phyloP scores from a whole-genome alignment of 371 early-diverging fungal genomes.

The Phascolomyces articulosus region DNA sequence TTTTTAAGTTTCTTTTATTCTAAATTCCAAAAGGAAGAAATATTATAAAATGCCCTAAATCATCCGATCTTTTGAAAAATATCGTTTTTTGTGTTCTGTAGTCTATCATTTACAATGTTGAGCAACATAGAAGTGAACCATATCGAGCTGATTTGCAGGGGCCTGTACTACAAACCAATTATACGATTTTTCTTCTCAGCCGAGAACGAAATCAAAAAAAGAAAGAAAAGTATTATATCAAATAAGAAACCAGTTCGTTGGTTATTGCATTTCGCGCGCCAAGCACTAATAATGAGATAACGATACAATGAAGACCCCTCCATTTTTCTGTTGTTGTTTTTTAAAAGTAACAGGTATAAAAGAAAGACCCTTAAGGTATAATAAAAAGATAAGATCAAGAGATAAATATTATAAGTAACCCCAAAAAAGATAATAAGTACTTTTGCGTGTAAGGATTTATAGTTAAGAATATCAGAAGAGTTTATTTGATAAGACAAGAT shows the following conservation, averaged over 20 bases:
- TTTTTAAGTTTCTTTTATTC: too few relatives aligned
- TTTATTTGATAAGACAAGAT: not conserved
- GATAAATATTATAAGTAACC: not conserved
- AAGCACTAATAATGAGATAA: not conserved
- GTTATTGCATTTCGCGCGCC: too few relatives aligned
- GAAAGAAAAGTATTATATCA: too few relatives aligned
- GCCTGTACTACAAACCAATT: not conserved
- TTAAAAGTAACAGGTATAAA: not conserved
- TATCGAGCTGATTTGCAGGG: constrained; percentile 4
- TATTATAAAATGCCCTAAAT: not conserved
- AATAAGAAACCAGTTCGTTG: too few relatives aligned
- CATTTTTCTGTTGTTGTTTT: not conserved
- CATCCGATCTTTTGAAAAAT: not conserved
- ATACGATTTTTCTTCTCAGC: not conserved
- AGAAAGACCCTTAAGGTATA: not conserved
- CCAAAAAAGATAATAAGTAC: constrained; percentile 5
- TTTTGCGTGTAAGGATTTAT: not conserved
- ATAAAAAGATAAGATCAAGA: not conserved
- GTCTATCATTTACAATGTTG: not conserved
- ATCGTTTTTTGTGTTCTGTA: not conserved
- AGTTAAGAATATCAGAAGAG: too few relatives aligned
- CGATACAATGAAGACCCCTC: not conserved
- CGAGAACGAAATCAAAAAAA: not conserved
- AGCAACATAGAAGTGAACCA: not conserved
- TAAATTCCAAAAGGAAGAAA: too few relatives aligned